phyloP scores from a whole-genome alignment of 371 early-diverging fungal species.

The Actinomucor elegans region DNA sequence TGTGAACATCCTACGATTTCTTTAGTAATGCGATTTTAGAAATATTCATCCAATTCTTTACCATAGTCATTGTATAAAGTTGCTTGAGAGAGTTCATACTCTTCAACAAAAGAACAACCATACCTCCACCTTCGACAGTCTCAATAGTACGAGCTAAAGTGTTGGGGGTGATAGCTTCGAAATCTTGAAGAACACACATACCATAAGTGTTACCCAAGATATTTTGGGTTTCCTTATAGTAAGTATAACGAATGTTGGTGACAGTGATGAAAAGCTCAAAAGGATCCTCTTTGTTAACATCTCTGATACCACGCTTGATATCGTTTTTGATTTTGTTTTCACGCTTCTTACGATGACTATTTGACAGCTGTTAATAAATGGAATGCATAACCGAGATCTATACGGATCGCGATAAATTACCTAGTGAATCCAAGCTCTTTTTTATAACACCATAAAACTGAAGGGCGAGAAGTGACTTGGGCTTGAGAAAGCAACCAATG shows the following conservation, averaged over 20 bases:
- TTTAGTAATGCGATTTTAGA: neutral
- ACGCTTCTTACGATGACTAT: slow-evolving; percentile 92
- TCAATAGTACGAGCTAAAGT: slow-evolving; percentile 96
- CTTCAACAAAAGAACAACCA: slow-evolving; percentile 91
- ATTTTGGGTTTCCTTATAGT: slow-evolving; percentile 98
- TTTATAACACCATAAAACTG: slow-evolving; percentile 98
- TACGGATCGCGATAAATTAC: too few relatives aligned
- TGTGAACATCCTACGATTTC: slow-evolving; percentile 79
- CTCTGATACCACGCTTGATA: slow-evolving; percentile 86
- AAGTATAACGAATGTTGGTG: slow-evolving; percentile 95
- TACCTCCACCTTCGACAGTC: slow-evolving; percentile 99
- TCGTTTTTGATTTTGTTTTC: slow-evolving; percentile 92
- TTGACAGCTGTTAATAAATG: too few relatives aligned
- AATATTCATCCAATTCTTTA: slow-evolving; percentile 19
- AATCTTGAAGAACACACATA: slow-evolving; percentile 99
- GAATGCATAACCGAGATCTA: too few relatives aligned
- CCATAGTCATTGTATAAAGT: slow-evolving; percentile 97
- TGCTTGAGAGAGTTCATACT: slow-evolving; percentile 95
- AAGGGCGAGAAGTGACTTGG: slow-evolving; percentile 86
- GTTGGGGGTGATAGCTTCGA: slow-evolving; percentile 98
- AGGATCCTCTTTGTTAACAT: slow-evolving; percentile 92
- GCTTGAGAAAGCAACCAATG: slow-evolving; percentile 96
- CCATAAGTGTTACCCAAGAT: slow-evolving; percentile 99
- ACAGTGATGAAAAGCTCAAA: slow-evolving; percentile 95
- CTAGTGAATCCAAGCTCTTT: slow-evolving; percentile 94